These are phyloP conservation scores for Fennellomyces sp. DNA, from an alignment of 371 early-diverging fungal species.

Conservation along the genomic window DNA sequence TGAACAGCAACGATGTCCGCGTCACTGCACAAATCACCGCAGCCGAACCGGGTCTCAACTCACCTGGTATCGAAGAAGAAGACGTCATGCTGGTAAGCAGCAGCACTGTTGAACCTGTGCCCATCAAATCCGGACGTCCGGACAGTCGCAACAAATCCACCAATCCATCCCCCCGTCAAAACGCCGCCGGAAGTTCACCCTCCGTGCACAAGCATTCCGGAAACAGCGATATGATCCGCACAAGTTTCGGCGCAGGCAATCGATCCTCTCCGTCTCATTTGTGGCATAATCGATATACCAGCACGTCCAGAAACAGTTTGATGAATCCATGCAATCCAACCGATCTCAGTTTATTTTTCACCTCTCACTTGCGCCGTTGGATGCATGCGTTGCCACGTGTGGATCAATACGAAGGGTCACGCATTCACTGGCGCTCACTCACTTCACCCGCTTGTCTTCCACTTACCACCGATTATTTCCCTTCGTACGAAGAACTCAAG, in stretches of 20 bases:
- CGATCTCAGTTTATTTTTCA: conserved; percentile 61
- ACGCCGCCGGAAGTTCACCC: conserved; percentile 37
- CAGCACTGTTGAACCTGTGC: conserved; percentile 67
- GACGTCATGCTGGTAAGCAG: conserved; percentile 56
- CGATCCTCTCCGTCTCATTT: conserved; percentile 44
- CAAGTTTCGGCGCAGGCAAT: conserved; percentile 34
- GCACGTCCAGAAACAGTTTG: conserved; percentile 26
- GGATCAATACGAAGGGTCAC: conserved; percentile 48
- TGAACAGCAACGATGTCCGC: conserved; percentile 36
- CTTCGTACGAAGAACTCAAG: conserved; percentile 73
- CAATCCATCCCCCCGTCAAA: conserved; percentile 41
- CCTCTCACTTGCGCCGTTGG: conserved; percentile 80
- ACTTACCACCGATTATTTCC: conserved; percentile 89
- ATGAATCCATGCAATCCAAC: conserved; percentile 80
- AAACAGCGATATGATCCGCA: conserved; percentile 45
- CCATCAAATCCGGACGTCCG: conserved; percentile 33
- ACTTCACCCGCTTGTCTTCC: conserved; percentile 94
- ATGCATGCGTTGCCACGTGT: conserved; percentile 75
- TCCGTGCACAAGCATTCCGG: conserved; percentile 52
- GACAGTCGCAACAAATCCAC: conserved; percentile 27
- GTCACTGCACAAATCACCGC: conserved; percentile 23
- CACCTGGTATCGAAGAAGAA: conserved; percentile 53
- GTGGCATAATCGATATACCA: conserved; percentile 18
- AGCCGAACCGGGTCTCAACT: conserved; percentile 5
- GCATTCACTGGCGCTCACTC: conserved; percentile 82